Base-by-base conservation (phyloP, 2,329 filamentous ascomycete species). In the Paramyrothecium sp. region DNA sequence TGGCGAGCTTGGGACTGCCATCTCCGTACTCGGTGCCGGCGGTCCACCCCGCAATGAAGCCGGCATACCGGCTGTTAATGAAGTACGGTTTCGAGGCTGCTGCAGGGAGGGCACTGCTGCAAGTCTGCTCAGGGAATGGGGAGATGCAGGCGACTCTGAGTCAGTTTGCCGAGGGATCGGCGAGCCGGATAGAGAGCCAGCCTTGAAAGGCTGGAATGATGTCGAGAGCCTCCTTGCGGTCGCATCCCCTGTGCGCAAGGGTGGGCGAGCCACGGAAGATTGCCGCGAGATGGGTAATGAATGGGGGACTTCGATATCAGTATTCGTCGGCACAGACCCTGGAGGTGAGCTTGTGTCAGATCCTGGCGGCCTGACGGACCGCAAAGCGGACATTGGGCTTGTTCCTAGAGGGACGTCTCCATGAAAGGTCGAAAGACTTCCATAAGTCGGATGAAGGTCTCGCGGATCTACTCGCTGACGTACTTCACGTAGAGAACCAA, bases 141-240 rank as follows among this genome's bases (percentile, higher is more conserved):
- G 82, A 3, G 86, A 88, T 33, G 80, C 76, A 16, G 84, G 81
- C 2, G 78, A 69, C 52, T 85, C 83, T 16, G 74, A 70, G 13
- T 85, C 82, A 2, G 73, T 69, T 7, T 77, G 70, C 30, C 81
- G 77, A 26, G 77, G 76, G n/a, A 81, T 71, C 0, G 93, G 94
- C 4, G 93, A 97, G 3, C 90, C 92, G 2, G 93, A 96, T n/a
- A 98, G 79, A 2, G 94, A 96, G 12, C 94, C 94, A 16, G 93
- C 91, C 74, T 99, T 99, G 79, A 99, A 99, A 0, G 94, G 93
- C 65, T 96, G 91, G 67, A 97, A 97, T 1, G 91, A 96, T 21
- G 97, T 85, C 0, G 92, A 97, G 7, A 90, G 88, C 54, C 92
- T 86, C 65, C 92, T 84, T 54, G 81, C 81, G 51, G 82, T 67